phyloP scores from a whole-genome alignment of 108 stramenopile species.

The Skeletonema marinoi region DNA sequence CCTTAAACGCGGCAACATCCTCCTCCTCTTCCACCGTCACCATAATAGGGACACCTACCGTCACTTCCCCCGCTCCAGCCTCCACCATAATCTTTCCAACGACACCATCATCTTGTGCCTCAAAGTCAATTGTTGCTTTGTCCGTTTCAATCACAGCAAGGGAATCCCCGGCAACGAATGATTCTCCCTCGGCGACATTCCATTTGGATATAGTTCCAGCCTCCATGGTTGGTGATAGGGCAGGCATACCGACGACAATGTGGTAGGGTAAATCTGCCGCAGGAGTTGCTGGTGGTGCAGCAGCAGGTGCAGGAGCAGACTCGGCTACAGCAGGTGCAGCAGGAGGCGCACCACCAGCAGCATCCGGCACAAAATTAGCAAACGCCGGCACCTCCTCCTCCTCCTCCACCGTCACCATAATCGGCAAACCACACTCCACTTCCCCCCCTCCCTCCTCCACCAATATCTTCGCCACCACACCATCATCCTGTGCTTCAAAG shows the following conservation, averaged over 20 bases:
- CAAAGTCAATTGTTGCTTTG: slow-evolving; percentile 98
- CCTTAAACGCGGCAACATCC: slow-evolving; percentile 87
- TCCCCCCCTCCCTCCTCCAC: slow-evolving; percentile 64
- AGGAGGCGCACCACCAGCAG: slow-evolving; percentile 32
- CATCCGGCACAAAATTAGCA: slow-evolving; percentile 41
- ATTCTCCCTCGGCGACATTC: slow-evolving; percentile 85
- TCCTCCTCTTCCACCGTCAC: slow-evolving; percentile 91
- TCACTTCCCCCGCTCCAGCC: slow-evolving; percentile 76
- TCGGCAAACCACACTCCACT: slow-evolving; percentile 60
- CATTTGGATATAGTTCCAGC: slow-evolving; percentile 89
- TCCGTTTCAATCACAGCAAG: slow-evolving; percentile 98
- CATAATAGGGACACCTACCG: slow-evolving; percentile 89
- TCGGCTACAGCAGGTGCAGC: slow-evolving; percentile 35
- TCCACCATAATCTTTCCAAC: slow-evolving; percentile 91
- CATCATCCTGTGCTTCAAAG: slow-evolving; percentile 86
- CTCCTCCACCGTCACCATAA: slow-evolving; percentile 72
- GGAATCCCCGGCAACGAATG: slow-evolving; percentile 90
- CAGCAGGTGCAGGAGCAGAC: slow-evolving; percentile 20
- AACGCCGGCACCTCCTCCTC: slow-evolving; percentile 56
- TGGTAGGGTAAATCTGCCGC: slow-evolving; percentile 72
- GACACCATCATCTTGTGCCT: slow-evolving; percentile 95
- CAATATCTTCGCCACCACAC: slow-evolving; percentile 64
- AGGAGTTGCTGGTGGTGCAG: slow-evolving; percentile 32
- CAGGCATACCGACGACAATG: slow-evolving; percentile 93
- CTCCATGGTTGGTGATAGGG: slow-evolving; percentile 95